Conservation (phyloP, 345 rosid genomes). For the Diplotaxis tenuifolia region DNA sequence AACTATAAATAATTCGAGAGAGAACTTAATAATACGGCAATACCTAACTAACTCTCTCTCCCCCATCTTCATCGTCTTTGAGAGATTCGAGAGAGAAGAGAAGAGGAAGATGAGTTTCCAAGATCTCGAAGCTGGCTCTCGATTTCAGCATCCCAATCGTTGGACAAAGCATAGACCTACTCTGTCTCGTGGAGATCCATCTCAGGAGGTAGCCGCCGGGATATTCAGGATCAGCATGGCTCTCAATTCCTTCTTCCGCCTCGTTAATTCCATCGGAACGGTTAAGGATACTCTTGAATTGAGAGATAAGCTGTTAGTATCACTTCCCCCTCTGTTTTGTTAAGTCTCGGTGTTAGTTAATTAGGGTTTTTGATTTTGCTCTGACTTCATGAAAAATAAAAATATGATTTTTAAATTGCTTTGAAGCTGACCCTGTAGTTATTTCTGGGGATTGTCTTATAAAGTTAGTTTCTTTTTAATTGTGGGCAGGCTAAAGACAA, state of each 20-base stretch:
- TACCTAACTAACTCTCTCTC: constrained; percentile 32
- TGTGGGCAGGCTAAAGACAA: constrained; percentile 56
- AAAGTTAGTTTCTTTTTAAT: not conserved
- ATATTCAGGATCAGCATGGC: constrained; percentile 75
- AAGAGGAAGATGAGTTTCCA: constrained; percentile 54
- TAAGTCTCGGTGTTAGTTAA: not conserved
- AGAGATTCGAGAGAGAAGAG: not conserved
- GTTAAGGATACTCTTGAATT: constrained; percentile 66
- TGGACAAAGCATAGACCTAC: constrained; percentile 23
- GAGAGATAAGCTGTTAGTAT: constrained; percentile 60
- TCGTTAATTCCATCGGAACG: constrained; percentile 71
- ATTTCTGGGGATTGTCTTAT: not conserved
- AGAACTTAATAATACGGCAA: no score
- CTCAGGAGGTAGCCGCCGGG: constrained; percentile 74
- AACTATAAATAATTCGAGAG: no score
- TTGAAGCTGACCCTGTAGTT: not conserved
- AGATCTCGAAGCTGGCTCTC: constrained; percentile 53
- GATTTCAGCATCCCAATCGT: constrained; percentile 20
- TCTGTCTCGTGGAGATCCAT: constrained; percentile 40
- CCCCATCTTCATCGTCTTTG: constrained; percentile 23
- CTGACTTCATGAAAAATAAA: not conserved
- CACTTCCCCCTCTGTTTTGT: not conserved
- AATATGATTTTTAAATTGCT: not conserved
- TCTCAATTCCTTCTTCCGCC: constrained; percentile 61
- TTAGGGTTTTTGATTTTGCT: constrained; percentile 6